phyloP scores from a whole-genome alignment of 495 filamentous ascomycete genomes.

The Letharia lupina region DNA sequence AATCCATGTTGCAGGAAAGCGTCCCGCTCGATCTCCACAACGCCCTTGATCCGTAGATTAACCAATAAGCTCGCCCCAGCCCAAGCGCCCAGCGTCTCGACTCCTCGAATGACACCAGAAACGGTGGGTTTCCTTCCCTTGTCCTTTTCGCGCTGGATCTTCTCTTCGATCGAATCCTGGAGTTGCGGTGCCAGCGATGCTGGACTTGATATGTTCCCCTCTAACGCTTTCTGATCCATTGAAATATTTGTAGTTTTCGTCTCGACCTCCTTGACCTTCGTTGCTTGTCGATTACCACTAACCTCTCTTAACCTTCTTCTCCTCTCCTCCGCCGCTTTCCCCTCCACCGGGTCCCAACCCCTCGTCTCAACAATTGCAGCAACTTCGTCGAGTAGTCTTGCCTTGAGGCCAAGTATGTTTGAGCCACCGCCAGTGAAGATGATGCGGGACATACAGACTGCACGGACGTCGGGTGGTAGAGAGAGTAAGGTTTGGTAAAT shows the following conservation, averaged over 20 bases:
- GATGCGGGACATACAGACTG: constrained; percentile 81
- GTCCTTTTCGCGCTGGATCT: constrained; percentile 44
- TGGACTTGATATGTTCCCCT: constrained; percentile 23
- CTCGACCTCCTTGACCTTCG: neutral
- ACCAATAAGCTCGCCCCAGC: constrained; percentile 76
- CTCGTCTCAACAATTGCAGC: constrained; percentile 48
- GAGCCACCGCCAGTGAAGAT: constrained; percentile 79
- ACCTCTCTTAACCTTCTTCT: constrained; percentile 42
- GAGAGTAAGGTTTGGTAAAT: constrained; percentile 67
- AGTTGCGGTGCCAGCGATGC: constrained; percentile 43
- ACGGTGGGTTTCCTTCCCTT: constrained; percentile 39
- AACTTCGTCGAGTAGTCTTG: constrained; percentile 71
- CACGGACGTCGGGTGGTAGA: constrained; percentile 72
- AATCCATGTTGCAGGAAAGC: constrained; percentile 70
- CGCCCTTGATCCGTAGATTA: constrained; percentile 65
- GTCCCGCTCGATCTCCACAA: constrained; percentile 81
- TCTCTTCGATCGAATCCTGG: constrained; percentile 55
- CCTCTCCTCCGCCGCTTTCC: constrained; percentile 50
- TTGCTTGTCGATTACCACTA: constrained; percentile 29
- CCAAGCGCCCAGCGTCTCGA: constrained; percentile 85
- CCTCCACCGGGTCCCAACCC: constrained; percentile 70
- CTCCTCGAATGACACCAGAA: constrained; percentile 57
- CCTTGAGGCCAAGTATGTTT: constrained; percentile 69
- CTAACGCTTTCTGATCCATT: constrained; percentile 22
- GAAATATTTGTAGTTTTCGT: neutral